These are phyloP conservation scores for Sisymbrium irio DNA, from an alignment of 345 rosid species.

Conservation along the genomic window DNA sequence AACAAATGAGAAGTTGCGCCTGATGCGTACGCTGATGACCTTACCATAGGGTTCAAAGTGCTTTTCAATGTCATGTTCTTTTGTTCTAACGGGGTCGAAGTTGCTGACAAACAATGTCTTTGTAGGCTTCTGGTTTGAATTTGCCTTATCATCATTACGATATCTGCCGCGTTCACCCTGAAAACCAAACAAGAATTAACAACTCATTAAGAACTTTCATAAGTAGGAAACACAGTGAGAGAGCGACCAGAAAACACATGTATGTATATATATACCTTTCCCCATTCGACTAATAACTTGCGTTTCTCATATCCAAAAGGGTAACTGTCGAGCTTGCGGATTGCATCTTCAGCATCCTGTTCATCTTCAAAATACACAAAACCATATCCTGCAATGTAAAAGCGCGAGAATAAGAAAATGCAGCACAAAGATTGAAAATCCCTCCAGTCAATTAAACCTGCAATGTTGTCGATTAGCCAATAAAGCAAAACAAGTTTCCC, in stretches of 20 bases:
- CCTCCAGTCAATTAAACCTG: slow-evolving; percentile 3
- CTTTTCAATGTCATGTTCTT: slow-evolving; percentile 57
- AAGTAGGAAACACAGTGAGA: background rate
- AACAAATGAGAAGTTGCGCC: slow-evolving; percentile 80
- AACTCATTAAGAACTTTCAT: too few relatives aligned
- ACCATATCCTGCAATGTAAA: slow-evolving; percentile 67
- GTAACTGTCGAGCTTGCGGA: slow-evolving; percentile 56
- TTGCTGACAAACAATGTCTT: slow-evolving; percentile 82
- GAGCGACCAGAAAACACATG: background rate
- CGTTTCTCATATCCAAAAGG: slow-evolving; percentile 78
- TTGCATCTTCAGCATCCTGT: slow-evolving; percentile 79
- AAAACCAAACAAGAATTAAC: background rate
- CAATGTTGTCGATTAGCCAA: background rate
- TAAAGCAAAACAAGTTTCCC: slow-evolving; percentile 34
- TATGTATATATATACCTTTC: slow-evolving; percentile 51
- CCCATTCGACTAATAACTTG: slow-evolving; percentile 73
- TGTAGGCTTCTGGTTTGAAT: slow-evolving; percentile 63
- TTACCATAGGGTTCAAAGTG: slow-evolving; percentile 81
- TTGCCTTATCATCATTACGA: slow-evolving; percentile 48
- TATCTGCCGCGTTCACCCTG: slow-evolving; percentile 70
- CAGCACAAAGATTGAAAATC: background rate
- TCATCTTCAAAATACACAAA: slow-evolving; percentile 89
- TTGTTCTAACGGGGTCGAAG: slow-evolving; percentile 69
- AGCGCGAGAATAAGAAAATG: slow-evolving; percentile 19
- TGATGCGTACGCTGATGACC: slow-evolving; percentile 62